phyloP scores from a whole-genome alignment of 768 basidiomycete species.

The Leccinum rimulosum region DNA sequence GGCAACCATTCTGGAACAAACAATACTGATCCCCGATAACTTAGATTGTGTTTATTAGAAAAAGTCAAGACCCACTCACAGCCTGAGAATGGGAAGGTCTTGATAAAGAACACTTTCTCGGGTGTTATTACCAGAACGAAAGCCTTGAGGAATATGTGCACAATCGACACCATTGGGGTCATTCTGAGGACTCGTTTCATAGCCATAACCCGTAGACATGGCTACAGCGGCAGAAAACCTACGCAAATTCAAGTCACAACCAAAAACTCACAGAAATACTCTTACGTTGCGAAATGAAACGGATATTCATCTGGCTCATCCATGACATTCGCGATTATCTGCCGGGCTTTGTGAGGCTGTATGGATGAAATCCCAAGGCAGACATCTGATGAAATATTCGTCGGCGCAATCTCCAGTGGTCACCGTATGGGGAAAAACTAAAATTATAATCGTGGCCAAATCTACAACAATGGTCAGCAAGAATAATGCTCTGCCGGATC shows the following conservation, averaged over 20 bases:
- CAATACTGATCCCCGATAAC: background rate
- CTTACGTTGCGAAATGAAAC: background rate
- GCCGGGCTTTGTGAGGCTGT: background rate
- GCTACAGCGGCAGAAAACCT: background rate
- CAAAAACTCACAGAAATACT: background rate
- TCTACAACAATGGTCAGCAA: background rate
- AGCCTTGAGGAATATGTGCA: background rate
- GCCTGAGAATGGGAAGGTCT: background rate
- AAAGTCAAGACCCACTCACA: constrained; percentile 10
- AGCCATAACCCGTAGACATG: background rate
- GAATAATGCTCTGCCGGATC: too few species aligned
- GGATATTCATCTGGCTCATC: background rate
- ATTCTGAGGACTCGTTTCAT: background rate
- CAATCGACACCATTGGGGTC: constrained; percentile 4
- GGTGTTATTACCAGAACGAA: background rate
- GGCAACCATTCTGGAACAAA: background rate
- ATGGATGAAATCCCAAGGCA: background rate
- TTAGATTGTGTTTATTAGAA: background rate
- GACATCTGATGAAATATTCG: constrained; percentile 2
- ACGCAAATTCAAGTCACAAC: background rate
- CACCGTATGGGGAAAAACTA: constrained; percentile 1
- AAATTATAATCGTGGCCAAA: constrained; percentile 4
- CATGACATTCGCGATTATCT: background rate
- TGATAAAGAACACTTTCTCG: background rate
- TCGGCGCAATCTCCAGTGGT: background rate